Conservation (phyloP, 495 filamentous ascomycete species). For the Neurospora terricola region DNA sequence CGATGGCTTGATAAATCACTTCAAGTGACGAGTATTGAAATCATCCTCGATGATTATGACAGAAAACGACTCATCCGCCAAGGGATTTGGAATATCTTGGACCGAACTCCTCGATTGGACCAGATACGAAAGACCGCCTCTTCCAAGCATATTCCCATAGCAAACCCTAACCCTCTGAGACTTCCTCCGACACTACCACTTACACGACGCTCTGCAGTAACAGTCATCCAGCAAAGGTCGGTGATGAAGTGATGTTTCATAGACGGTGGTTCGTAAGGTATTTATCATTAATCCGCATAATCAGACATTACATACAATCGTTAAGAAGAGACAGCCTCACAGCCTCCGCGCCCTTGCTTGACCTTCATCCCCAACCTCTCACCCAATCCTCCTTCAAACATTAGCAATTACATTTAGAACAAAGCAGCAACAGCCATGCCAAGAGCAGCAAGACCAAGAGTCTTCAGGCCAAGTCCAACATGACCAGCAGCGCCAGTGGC, state of each 20-base stretch:
- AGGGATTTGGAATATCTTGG: background rate
- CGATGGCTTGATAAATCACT: background rate
- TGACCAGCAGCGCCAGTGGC: background rate
- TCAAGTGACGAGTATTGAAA: background rate
- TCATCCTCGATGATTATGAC: background rate
- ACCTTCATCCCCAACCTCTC: background rate
- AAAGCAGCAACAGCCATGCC: background rate
- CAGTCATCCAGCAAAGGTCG: background rate
- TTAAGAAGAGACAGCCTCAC: background rate
- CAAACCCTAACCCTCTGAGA: background rate
- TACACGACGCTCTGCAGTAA: background rate
- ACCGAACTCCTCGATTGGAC: background rate
- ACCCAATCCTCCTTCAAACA: background rate
- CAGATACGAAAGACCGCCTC: background rate
- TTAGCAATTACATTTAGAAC: background rate
- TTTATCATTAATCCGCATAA: background rate
- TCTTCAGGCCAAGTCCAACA: background rate
- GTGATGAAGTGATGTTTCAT: background rate
- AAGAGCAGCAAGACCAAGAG: background rate
- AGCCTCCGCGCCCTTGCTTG: background rate
- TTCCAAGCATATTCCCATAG: background rate
- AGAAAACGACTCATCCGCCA: background rate
- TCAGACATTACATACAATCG: background rate
- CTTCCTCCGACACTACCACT: background rate
- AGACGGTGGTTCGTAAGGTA: background rate